Evolutionary conservation across 2,329 filamentous ascomycete genomes (phyloP), one percentile per base, ranked within the genome.

Genomic region (Talaromyces amestolkiae): DNA sequence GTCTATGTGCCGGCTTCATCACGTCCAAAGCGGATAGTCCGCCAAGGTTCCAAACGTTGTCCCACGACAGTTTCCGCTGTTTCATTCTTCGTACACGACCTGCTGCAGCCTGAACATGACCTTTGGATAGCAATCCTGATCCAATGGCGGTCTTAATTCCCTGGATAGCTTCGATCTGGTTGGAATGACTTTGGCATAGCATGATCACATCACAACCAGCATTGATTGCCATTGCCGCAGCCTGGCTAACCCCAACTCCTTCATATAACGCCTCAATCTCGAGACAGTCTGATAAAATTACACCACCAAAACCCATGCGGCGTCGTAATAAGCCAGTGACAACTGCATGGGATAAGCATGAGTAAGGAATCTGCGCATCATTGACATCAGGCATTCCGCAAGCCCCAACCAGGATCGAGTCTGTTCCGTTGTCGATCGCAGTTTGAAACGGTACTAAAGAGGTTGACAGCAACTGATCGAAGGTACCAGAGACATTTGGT

Each of bases 351-450:
- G 64, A 65, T 24, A 65, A 47, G 31, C 64, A 65, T 15, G 64
- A 53, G 35, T 65, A 65, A 13, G 59, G 64, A 1, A 65, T 43
- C 19, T 65, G 64, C 33, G 58, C 51, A 15, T 60, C 63, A 9
- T 47, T 65, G n/a, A 65, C 58, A 53, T 65, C 64, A 8, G 64
- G 64, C 64, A 65, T 62, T 17, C 64, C 58, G 41, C 64, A 65
- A 56, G 64, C 64, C 27, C 64, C 64, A 11, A 65, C 58, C 3
- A 65, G 47, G 31, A 65, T 41, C 15, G 64, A 60, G 17, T 65
- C 64, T 10, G 49, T 43, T 35, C 58, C 58, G 17, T 65, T 61
- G 33, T 65, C 58, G 37, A 65, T 65, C 22, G 64, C 64, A 9
- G 58, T 22, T n/a, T 65, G 64, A 41, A 65, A 65, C 11, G 64